These are phyloP conservation scores for Ilyonectria mors-panacis DNA, from an alignment of 2,329 filamentous ascomycete genomes.

Conservation along the genomic window DNA sequence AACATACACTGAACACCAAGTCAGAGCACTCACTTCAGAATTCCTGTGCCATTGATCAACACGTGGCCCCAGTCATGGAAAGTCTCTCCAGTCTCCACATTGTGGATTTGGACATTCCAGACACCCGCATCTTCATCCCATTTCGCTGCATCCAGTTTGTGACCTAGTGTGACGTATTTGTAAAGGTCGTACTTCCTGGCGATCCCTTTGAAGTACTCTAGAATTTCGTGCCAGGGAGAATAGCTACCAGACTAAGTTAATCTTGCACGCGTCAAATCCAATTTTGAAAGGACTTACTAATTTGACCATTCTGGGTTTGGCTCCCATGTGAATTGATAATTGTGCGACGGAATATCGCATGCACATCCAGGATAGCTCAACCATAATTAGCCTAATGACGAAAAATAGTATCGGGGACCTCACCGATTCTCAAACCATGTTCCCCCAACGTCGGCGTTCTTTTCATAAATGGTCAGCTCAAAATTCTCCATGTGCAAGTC, in stretches of 20 bases:
- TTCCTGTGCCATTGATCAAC: slow-evolving; percentile 23
- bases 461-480: slow-evolving; percentile 23
- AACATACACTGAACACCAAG: fast-evolving
- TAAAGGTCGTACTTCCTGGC: slow-evolving; percentile 9
- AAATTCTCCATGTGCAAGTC: slow-evolving; percentile 18
- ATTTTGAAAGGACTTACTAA: neutral
- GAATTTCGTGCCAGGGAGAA: slow-evolving; percentile 18
- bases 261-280: neutral
- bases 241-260: neutral
- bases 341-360: slow-evolving; percentile 30
- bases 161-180: slow-evolving; percentile 12
- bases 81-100: neutral
- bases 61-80: slow-evolving; percentile 19
- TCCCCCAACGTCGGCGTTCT: slow-evolving; percentile 27
- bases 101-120: slow-evolving; percentile 11
- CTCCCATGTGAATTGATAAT: slow-evolving; percentile 32
- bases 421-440: slow-evolving; percentile 29
- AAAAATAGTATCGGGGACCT: neutral
- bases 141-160: slow-evolving; percentile 7
- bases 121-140: slow-evolving; percentile 16
- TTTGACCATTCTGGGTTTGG: slow-evolving; percentile 26
- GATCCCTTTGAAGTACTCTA: slow-evolving; percentile 11
- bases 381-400: neutral
- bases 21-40: slow-evolving; percentile 19
- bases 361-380: slow-evolving; percentile 26